These are phyloP conservation scores for Cinnamomum micranthum DNA, from an alignment of 164 flowering plant species.

Conservation along the genomic window DNA sequence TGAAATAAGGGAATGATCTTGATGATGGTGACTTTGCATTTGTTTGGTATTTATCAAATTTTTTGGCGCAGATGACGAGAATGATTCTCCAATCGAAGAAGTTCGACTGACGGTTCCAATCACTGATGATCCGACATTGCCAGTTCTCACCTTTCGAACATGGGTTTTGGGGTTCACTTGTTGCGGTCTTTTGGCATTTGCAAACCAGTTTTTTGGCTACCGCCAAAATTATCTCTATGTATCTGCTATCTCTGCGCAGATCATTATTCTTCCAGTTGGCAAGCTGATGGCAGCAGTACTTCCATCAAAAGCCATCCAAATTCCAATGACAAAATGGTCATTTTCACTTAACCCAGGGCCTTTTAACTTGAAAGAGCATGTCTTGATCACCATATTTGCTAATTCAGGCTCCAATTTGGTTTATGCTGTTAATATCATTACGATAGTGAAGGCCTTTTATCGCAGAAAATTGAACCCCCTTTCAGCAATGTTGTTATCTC, in stretches of 20 bases:
- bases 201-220: conserved; percentile 9
- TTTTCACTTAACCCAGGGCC: conserved; percentile 13
- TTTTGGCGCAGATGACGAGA: conserved; percentile 1
- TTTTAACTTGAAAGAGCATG: conserved; percentile 19
- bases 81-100: conserved; percentile 14
- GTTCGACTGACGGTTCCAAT: conserved; percentile 7
- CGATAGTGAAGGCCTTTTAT: conserved; percentile 7
- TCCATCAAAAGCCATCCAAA: neutral
- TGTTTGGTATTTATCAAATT: no score
- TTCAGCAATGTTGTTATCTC: conserved; percentile 4
- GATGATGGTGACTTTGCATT: no score
- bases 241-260: conserved; percentile 10
- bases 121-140: conserved; percentile 12
- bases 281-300: conserved; percentile 7
- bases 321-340: neutral
- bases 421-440: conserved; percentile 7
- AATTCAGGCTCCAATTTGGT: conserved; percentile 3
- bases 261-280: conserved; percentile 6
- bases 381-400: conserved; percentile 16
- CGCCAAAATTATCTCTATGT: conserved; percentile 3
- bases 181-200: conserved; percentile 1
- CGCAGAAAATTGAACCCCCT: neutral
- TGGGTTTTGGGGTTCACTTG: conserved; percentile 8
- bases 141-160: conserved; percentile 11
- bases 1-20: no score